Conservation (phyloP, 768 basidiomycete species). For the Boletus subcaerulescens region DNA sequence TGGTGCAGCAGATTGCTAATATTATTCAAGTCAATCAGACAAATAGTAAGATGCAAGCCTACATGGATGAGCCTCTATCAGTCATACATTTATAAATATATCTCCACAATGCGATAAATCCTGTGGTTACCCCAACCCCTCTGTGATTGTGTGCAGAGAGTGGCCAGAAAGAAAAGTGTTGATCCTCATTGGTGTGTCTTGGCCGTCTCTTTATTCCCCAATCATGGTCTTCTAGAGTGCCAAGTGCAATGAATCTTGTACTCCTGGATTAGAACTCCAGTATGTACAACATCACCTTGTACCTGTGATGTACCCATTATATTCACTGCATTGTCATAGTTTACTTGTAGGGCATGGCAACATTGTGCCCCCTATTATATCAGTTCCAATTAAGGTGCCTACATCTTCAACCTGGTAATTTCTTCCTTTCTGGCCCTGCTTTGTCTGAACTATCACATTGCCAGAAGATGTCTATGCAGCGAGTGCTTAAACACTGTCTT, state of each 20-base stretch:
- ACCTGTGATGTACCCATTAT: not conserved
- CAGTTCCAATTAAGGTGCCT: too few species aligned
- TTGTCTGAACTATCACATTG: not conserved
- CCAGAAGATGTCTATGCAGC: not conserved
- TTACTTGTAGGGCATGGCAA: not conserved
- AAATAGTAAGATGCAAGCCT: too few species aligned
- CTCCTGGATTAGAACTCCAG: not conserved
- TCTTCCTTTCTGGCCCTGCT: not conserved
- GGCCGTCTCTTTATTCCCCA: too few species aligned
- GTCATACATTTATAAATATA: not conserved
- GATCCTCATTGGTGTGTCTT: not conserved
- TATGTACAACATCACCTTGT: not conserved
- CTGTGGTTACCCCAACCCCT: not conserved
- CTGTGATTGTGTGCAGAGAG: not conserved
- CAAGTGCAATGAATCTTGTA: too few species aligned
- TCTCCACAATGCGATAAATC: too few species aligned
- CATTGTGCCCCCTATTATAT: not conserved
- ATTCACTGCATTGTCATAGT: not conserved
- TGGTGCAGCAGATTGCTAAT: not conserved
- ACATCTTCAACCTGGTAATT: not conserved
- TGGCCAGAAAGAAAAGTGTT: not conserved
- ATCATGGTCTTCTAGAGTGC: too few species aligned
- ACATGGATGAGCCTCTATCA: not conserved
- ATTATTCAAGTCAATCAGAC: not conserved
- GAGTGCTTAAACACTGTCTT: not conserved